Evolutionary conservation across 352 stramenopile genomes (phyloP), one percentile per base, ranked within the genome.

Genomic region (Phytopythium oedochilum): DNA sequence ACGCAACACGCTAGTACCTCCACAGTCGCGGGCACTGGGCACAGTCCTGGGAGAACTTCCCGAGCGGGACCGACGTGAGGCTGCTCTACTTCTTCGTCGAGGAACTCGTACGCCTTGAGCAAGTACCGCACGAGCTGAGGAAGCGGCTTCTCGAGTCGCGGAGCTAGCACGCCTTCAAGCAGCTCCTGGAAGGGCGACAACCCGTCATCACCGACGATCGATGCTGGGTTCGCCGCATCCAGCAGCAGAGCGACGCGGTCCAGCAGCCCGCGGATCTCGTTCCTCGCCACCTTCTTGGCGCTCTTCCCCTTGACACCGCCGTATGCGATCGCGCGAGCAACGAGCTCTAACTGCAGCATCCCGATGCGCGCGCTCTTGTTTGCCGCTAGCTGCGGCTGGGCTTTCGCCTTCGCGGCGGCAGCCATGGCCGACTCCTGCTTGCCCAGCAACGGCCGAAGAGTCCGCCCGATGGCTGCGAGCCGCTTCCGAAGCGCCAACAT

Each of bases 161-260:
- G 62, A 25, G 71, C 63, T 4, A 94, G 51, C 15, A 82, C 56
- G 9, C 76, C 68, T 43, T 83, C 48, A 5, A 94, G 47, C 29
- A 93, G 89, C 14, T 75, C 50, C 34, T 89, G 77, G 57, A 94
- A 94, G 12, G 80, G 80, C 25, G 85, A 88, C 14, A 66, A 75
- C 32, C 88, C 78, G 29, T 88, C 77, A 20, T 77, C 77, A 22
- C 86, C 83, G 17, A 60, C 74, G 48, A 89, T 71, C 18, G 75
- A 86, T 26, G 73, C 64, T 22, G 78, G 78, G 28, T 84, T 91
- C 0, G 75, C 78, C 11, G 82, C 81, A 32, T 92, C 84, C 44
- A 92, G 59, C 18, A 89, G 61, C 58, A 94, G 60, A 17, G 84
- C 84, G 18, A 92, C 70, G 12, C 79, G 73, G n/a, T 91, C 83